Evolutionary conservation across 371 early-diverging fungal genomes (phyloP).

Genomic region (Actinomortierella wolfii): DNA sequence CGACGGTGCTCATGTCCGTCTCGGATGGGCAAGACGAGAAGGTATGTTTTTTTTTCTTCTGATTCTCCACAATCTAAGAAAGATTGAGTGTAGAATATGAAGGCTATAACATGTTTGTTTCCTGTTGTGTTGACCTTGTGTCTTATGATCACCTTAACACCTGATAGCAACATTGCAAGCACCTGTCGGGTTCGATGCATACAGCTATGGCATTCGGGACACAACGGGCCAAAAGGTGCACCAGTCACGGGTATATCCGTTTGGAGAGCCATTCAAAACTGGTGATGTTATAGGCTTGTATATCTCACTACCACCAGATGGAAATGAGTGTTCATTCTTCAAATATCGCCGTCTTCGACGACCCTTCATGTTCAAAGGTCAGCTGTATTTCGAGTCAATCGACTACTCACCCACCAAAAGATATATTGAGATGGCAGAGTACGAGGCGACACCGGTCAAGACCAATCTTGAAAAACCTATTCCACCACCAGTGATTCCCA

Average conservation of each 20-base stretch:
- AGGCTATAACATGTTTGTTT: too few species aligned
- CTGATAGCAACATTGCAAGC: slow-evolving; percentile 63
- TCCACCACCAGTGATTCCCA: slow-evolving; percentile 40
- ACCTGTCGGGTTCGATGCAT: slow-evolving; percentile 74
- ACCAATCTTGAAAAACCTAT: slow-evolving; percentile 23
- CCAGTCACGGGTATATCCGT: slow-evolving; percentile 58
- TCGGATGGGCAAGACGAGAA: slow-evolving; percentile 73
- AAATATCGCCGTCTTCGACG: slow-evolving; percentile 59
- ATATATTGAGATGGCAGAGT: slow-evolving; percentile 54
- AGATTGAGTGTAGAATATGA: too few species aligned
- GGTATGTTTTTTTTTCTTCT: slow-evolving; percentile 41
- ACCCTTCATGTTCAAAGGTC: slow-evolving; percentile 66
- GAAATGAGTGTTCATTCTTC: slow-evolving; percentile 47
- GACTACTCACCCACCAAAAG: slow-evolving; percentile 65
- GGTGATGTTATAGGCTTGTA: slow-evolving; percentile 75
- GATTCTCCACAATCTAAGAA: too few species aligned
- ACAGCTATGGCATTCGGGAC: slow-evolving; percentile 72
- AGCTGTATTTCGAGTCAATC: slow-evolving; percentile 71
- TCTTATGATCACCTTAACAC: slow-evolving; percentile 42
- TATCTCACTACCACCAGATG: slow-evolving; percentile 60
- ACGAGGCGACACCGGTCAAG: slow-evolving; percentile 38
- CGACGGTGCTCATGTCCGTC: slow-evolving; percentile 67
- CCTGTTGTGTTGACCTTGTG: background rate
- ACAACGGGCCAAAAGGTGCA: slow-evolving; percentile 68
- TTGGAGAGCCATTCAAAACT: slow-evolving; percentile 64